A percentile compares a stretch with the other conserved stretches of the same genome.
Conservation (phyloP, 2,329 filamentous ascomycete species). For the Aspergillus cejpii region DNA sequence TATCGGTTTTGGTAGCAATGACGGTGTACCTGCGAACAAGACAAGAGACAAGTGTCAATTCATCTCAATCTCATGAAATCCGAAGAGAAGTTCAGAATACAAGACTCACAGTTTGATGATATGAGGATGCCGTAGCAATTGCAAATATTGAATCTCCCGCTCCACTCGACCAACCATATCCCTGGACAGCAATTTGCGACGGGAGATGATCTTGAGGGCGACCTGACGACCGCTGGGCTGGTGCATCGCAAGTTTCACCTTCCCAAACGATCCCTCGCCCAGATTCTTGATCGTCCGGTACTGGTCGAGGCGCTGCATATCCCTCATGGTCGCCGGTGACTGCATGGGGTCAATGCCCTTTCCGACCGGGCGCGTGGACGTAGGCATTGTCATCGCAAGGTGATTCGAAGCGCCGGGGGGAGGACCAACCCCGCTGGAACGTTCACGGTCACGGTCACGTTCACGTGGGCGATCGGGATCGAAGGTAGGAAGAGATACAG, state of each 20-base stretch:
- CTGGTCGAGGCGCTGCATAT: conserved; percentile 79
- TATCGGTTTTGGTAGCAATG: conserved; percentile 88
- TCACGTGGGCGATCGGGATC: conserved; percentile 28
- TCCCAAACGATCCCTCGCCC: conserved; percentile 95
- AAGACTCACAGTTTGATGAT: conserved; percentile 90
- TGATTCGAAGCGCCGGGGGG: conserved; percentile 22
- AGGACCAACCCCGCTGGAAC: conserved; percentile 14
- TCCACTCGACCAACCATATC: conserved; percentile 98
- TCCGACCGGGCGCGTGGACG: conserved; percentile 30
- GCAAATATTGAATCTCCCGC: conserved; percentile 95
- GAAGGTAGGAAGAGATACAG: conserved; percentile 56
- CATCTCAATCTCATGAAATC: no score
- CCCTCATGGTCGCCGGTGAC: conserved; percentile 46
- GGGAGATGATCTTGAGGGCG: conserved; percentile 93
- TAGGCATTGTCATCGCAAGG: conserved; percentile 36
- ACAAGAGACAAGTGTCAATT: conserved; percentile 13
- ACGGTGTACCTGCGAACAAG: conserved; percentile 69
- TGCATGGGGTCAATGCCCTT: conserved; percentile 29
- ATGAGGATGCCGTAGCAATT: conserved; percentile 89
- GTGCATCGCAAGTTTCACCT: conserved; percentile 94
- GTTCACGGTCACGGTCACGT: conserved; percentile 24
- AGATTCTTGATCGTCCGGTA: conserved; percentile 87
- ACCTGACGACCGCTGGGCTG: conserved; percentile 90
- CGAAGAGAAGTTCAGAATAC: not conserved
- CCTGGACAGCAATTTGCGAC: conserved; percentile 90